phyloP scores from a whole-genome alignment of 805 yeast genomes.

The Wilhelminamyces savonicus region DNA sequence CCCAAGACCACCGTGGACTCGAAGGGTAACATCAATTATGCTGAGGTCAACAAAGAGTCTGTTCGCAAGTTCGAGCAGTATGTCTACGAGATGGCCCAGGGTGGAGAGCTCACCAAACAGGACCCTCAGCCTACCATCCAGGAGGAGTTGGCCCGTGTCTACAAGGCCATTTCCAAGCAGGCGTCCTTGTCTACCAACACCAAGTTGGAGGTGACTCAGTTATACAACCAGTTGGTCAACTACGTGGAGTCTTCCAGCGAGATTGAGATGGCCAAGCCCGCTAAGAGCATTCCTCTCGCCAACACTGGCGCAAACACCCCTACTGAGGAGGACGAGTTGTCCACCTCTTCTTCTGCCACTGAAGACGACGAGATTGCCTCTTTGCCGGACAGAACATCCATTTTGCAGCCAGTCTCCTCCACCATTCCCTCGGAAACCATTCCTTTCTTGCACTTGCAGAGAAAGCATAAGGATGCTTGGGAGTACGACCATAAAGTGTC shows the following conservation, averaged over 20 bases:
- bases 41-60: slow-evolving; percentile 81
- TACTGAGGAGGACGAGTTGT: slow-evolving; percentile 24
- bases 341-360: slow-evolving; percentile 38
- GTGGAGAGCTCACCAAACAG: slow-evolving; percentile 74
- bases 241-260: slow-evolving; percentile 66
- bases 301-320: slow-evolving; percentile 35
- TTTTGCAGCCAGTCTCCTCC: slow-evolving; percentile 67
- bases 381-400: slow-evolving; percentile 65
- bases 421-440: slow-evolving; percentile 75
- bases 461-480: slow-evolving; percentile 76
- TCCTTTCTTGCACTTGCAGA: slow-evolving; percentile 91
- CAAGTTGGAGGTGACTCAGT: slow-evolving; percentile 62
- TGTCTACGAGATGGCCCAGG: slow-evolving; percentile 93
- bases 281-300: slow-evolving; percentile 43
- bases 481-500: slow-evolving; percentile 75
- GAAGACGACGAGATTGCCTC: slow-evolving; percentile 80
- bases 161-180: slow-evolving; percentile 74
- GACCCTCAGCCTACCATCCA: slow-evolving; percentile 65
- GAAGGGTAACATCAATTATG: slow-evolving; percentile 80
- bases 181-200: slow-evolving; percentile 54
- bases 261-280: slow-evolving; percentile 60
- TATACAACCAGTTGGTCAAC: slow-evolving; percentile 64
- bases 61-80: slow-evolving; percentile 94
- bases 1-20: slow-evolving; percentile 86
- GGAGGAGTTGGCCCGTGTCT: slow-evolving; percentile 78